Conservation (phyloP, 306 rosid species). For the Castanopsis chinensis region DNA sequence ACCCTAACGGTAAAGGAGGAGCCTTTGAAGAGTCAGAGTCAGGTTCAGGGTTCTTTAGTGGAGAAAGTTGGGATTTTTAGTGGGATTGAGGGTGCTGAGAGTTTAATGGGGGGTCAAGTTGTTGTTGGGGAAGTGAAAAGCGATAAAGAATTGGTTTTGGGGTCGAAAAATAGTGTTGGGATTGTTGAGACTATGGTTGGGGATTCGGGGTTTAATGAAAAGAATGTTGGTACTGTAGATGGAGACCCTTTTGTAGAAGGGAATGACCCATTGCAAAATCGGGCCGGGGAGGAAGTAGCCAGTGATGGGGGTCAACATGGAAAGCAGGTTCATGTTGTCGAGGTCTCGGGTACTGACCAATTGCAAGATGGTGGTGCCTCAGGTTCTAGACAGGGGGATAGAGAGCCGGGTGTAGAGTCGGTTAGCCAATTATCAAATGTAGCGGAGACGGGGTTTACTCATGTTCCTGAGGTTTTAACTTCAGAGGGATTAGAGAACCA, state of each 20-base stretch:
- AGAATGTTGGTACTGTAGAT: not conserved
- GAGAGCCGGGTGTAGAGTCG: constrained; percentile 13
- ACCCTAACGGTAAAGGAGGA: constrained; percentile 23
- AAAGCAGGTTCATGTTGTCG: constrained; percentile 6
- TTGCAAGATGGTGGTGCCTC: constrained; percentile 18
- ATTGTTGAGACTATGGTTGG: not conserved
- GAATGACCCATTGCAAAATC: too few relatives aligned
- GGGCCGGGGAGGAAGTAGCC: too few relatives aligned
- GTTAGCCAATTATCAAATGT: constrained; percentile 13
- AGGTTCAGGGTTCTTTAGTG: constrained; percentile 19
- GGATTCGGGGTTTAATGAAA: not conserved
- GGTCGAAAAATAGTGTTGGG: constrained; percentile 16
- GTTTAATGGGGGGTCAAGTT: constrained; percentile 9
- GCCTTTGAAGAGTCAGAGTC: not conserved
- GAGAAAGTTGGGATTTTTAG: not conserved
- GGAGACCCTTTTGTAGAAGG: constrained; percentile 4
- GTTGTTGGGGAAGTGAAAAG: constrained; percentile 7
- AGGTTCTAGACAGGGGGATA: not conserved
- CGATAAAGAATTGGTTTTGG: constrained; percentile 22
- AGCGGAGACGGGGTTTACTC: not conserved
- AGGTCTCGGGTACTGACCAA: not conserved
- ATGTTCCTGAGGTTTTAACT: not conserved
- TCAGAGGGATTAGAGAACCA: constrained; percentile 21
- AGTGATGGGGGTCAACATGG: not conserved
- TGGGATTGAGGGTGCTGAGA: constrained; percentile 20